Evolutionary conservation across 768 basidiomycete genomes (phyloP).

Genomic region (Gloeopeniophorella convolvens): DNA sequence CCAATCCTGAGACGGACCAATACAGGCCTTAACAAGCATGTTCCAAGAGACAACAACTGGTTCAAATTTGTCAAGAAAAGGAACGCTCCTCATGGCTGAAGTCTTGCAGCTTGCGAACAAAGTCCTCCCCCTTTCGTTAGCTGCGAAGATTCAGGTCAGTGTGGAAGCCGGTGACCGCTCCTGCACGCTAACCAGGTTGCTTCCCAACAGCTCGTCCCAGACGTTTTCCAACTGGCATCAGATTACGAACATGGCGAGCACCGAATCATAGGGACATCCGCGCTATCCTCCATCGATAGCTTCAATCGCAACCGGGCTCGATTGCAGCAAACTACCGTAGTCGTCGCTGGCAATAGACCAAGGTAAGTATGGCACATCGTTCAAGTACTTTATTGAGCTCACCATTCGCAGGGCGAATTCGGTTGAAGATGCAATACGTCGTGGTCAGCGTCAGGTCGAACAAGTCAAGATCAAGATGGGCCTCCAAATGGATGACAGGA

Average conservation of each 20-base stretch:
- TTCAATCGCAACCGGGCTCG: constrained; percentile 85
- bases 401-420: constrained; percentile 57
- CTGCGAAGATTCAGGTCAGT: constrained; percentile 77
- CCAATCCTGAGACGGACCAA: constrained; percentile 3
- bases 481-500: constrained; percentile 92
- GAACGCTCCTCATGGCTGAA: constrained; percentile 87
- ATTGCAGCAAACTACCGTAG: constrained; percentile 45
- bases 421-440: constrained; percentile 77
- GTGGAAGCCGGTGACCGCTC: too few species aligned
- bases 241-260: constrained; percentile 73
- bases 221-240: constrained; percentile 78
- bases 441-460: constrained; percentile 87
- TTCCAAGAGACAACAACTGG: constrained; percentile 74
- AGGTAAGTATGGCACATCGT: constrained; percentile 38
- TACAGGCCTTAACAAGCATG: constrained; percentile 77
- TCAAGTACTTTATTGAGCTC: background rate
- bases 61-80: constrained; percentile 76
- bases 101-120: constrained; percentile 83
- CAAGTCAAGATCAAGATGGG: constrained; percentile 84
- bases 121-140: constrained; percentile 73
- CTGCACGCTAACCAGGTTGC: too few species aligned
- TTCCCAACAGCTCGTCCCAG: constrained; percentile 61
- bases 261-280: constrained; percentile 76
- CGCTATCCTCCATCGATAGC: constrained; percentile 84
- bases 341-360: constrained; percentile 49